Percentiles rank a stretch among this genome's conserved stretches.
phyloP scores from a whole-genome alignment of 495 filamentous ascomycete genomes.

The Margaritispora aquatica region DNA sequence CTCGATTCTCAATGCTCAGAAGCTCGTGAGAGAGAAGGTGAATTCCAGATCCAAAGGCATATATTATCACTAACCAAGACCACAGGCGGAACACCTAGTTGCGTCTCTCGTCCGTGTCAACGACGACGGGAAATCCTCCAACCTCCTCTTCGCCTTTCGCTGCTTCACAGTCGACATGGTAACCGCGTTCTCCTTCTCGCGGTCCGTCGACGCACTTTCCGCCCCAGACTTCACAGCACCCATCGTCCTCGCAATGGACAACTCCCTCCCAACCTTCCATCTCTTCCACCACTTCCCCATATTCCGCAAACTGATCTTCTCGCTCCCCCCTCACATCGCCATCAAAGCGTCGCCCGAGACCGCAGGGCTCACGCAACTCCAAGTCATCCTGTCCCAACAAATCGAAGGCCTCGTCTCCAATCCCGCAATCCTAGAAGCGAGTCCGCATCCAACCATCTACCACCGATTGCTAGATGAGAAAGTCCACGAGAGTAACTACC shows the following conservation, averaged over 20 bases:
- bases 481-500: conserved; percentile 15
- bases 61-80: not conserved
- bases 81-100: conserved; percentile 25
- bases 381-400: conserved; percentile 13
- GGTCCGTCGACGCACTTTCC: conserved; percentile 27
- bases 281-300: conserved; percentile 33
- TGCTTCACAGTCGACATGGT: conserved; percentile 36
- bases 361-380: conserved; percentile 5
- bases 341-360: conserved; percentile 21
- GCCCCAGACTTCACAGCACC: conserved; percentile 24
- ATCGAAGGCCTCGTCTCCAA: conserved; percentile 6
- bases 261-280: conserved; percentile 21
- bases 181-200: conserved; percentile 31
- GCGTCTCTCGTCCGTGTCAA: conserved; percentile 16
- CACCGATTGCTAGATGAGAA: conserved; percentile 26
- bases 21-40: conserved; percentile 31
- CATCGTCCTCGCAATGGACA: conserved; percentile 10
- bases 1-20: conserved; percentile 27
- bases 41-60: too few species aligned
- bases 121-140: conserved; percentile 3
- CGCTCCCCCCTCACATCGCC: conserved; percentile 21
- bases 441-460: conserved; percentile 33
- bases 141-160: conserved; percentile 33
- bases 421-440: conserved; percentile 20
- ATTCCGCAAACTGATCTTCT: conserved; percentile 24